Conservation (phyloP, 768 basidiomycete species). For the Solioccasus polychromus region DNA sequence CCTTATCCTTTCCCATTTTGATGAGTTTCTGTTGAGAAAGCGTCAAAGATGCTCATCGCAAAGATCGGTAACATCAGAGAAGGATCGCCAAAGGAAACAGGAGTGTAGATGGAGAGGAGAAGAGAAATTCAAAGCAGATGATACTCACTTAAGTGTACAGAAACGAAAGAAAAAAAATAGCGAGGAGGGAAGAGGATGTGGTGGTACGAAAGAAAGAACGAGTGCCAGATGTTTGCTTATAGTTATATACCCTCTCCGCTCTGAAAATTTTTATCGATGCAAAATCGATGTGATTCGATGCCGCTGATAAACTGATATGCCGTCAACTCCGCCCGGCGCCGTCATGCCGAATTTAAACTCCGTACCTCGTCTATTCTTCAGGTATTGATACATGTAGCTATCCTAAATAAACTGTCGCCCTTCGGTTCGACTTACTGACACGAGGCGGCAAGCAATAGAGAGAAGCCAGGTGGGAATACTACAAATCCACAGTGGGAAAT, state of each 20-base stretch:
- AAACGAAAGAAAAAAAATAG: conserved; percentile 36
- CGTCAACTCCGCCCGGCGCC: conserved; percentile 42
- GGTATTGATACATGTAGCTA: conserved; percentile 13
- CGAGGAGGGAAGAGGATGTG: conserved; percentile 31
- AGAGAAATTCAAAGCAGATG: conserved; percentile 1
- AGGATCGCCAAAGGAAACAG: conserved; percentile 8
- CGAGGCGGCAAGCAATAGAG: conserved; percentile 3
- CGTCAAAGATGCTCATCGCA: conserved; percentile 14
- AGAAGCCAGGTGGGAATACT: conserved; percentile 4
- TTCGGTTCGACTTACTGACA: conserved; percentile 11
- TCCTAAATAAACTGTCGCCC: not conserved
- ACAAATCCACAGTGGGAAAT: conserved; percentile 11
- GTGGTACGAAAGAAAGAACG: conserved; percentile 37
- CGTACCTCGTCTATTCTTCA: conserved; percentile 6
- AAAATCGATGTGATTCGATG: conserved; percentile 56
- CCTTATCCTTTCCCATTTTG: conserved; percentile 96
- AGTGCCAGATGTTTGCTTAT: conserved; percentile 45
- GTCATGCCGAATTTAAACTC: conserved; percentile 15
- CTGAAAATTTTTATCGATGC: conserved; percentile 64
- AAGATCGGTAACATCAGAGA: conserved; percentile 27
- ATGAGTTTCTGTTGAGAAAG: conserved; percentile 44
- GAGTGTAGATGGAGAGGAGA: conserved; percentile 21
- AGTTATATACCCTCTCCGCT: conserved; percentile 54
- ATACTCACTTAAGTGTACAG: conserved; percentile 44
- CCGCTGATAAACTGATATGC: conserved; percentile 47